Evolutionary conservation across 1,284 basidiomycete species (phyloP), one percentile per base, ranked within the genome.

Genomic region (Amylostereum areolatum): DNA sequence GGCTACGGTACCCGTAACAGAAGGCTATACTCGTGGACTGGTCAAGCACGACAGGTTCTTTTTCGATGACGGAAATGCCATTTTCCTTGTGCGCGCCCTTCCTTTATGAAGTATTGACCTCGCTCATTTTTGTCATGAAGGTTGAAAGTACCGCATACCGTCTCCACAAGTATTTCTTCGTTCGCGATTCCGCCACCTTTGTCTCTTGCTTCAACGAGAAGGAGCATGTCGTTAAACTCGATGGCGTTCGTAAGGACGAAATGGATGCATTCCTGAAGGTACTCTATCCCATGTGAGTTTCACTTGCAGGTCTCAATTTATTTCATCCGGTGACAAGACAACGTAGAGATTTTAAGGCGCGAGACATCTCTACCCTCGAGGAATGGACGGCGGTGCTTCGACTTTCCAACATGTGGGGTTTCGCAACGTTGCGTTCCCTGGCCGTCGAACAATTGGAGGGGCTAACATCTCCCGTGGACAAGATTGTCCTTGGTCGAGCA

Each of bases 311-410:
- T 29, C 9, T 18, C 5, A 10, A 9, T 2, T 18, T 24, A 2
- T 3, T 39, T 2, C 35, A 31, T 7, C 29, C 30, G 35, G 30
- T 45, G n/a, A 49, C 37, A 10, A 37, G 37, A 9, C n/a, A 34
- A n/a, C 33, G n/a, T 37, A 45, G 69, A 12, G 57, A 63, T 43
- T 63, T 67, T 18, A 44, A 52, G 1, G 51, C 57, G 12, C 58
- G 57, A 7, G 63, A 67, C 43, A 55, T 66, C 36, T 55, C 55
- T 4, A 64, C 65, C 8, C 53, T 59, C n/a, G 57, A 62, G 32
- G 65, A 72, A 43, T 74, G 71, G 71, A 64, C 60, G 28, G 64
- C 66, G 2, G 58, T 72, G 34, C 66, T 73, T 11, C 54, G 63
- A 11, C 61, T 71, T 27, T 57, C 68, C 2, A 59, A 60, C 9